A percentile compares a stretch with the other conserved stretches of the same genome.
phyloP scores from a whole-genome alignment of 148 eudicot genomes.

The Silene latifolia region DNA sequence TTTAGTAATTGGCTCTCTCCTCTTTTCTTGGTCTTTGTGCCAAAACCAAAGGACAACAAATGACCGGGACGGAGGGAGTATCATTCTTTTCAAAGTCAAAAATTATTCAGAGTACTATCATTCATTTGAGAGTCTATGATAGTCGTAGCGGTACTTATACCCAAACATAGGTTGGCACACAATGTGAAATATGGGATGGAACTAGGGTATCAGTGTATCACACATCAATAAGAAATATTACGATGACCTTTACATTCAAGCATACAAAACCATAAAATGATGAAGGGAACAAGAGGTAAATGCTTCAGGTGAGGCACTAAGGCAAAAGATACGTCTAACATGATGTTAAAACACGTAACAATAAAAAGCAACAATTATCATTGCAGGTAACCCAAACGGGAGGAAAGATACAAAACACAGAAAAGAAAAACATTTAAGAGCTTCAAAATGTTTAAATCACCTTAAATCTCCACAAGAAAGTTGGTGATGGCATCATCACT shows the following conservation, averaged over 20 bases:
- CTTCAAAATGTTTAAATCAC: conserved; percentile 25
- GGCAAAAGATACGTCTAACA: neutral
- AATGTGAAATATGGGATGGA: neutral
- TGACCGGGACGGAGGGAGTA: too few relatives aligned
- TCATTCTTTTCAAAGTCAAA: neutral
- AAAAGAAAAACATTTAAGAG: neutral
- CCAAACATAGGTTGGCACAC: neutral
- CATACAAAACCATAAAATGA: neutral
- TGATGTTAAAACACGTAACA: neutral
- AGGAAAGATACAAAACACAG: neutral
- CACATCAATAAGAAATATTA: neutral
- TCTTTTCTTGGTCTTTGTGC: too few relatives aligned
- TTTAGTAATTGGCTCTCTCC: too few relatives aligned
- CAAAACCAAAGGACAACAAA: too few relatives aligned
- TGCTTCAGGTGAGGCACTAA: neutral
- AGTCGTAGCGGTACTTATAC: neutral
- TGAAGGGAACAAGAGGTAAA: neutral
- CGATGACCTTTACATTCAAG: neutral
- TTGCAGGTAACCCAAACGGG: neutral
- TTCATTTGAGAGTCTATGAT: neutral
- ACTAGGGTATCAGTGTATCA: neutral
- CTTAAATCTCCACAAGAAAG: conserved; percentile 94
- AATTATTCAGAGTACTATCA: neutral
- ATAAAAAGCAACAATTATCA: neutral
- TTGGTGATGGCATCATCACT: conserved; percentile 79